A percentile compares a stretch with the other conserved stretches of the same genome.
These are phyloP conservation scores for Malus orientalis DNA, from an alignment of 306 rosid species.

Conservation along the genomic window DNA sequence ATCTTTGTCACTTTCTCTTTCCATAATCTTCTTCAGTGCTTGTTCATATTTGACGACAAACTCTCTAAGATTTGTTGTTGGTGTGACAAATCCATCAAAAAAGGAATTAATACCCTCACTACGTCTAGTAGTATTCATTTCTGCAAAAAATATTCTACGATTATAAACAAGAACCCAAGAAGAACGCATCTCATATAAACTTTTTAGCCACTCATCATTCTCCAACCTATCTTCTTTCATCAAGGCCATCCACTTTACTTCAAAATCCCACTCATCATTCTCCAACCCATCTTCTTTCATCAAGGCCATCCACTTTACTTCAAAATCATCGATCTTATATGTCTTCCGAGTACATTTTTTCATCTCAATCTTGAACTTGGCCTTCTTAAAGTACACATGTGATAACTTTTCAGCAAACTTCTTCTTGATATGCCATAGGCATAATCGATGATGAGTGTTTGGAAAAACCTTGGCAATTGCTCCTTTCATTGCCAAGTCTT, in stretches of 20 bases:
- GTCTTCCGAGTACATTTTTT: not conserved
- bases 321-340: not conserved
- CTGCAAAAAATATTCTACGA: not conserved
- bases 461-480: not conserved
- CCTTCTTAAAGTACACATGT: no score
- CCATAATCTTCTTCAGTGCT: not conserved
- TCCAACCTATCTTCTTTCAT: not conserved
- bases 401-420: not conserved
- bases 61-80: not conserved
- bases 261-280: not conserved
- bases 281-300: not conserved
- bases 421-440: not conserved
- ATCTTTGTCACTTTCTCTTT: not conserved
- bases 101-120: not conserved
- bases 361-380: not conserved
- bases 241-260: not conserved
- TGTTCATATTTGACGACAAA: not conserved
- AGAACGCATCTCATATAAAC: not conserved
- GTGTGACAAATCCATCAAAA: not conserved
- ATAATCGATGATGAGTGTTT: not conserved
- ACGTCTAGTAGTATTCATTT: not conserved
- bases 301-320: not conserved
- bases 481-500: not conserved
- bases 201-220: not conserved
- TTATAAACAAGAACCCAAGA: not conserved